Evolutionary conservation across 1,139 yeast species (phyloP).

Genomic region (Schwanniomyces etchellsii): DNA sequence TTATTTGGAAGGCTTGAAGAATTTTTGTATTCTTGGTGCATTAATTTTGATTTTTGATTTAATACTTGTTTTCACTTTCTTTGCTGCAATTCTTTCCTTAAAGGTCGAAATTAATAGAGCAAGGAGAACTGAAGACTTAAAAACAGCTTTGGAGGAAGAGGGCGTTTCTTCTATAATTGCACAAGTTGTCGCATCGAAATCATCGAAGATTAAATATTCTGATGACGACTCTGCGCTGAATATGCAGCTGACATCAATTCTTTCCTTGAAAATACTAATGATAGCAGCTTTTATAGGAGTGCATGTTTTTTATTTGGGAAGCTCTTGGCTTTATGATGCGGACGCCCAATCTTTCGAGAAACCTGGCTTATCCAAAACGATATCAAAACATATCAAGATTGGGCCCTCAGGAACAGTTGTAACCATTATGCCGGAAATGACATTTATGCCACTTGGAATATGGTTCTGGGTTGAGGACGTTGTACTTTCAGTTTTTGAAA

Average conservation of each 20-base stretch:
- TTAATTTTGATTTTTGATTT: constrained; percentile 71
- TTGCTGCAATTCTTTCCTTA: constrained; percentile 77
- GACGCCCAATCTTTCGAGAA: constrained; percentile 26
- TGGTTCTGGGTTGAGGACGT: constrained; percentile 65
- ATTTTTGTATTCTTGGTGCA: constrained; percentile 76
- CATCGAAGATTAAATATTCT: constrained; percentile 47
- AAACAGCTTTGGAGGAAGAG: constrained; percentile 87
- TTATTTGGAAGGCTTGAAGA: constrained; percentile 69
- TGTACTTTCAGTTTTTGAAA: constrained; percentile 46
- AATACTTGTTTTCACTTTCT: constrained; percentile 74
- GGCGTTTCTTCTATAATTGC: constrained; percentile 77
- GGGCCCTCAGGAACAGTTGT: constrained; percentile 51
- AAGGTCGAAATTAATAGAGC: constrained; percentile 89
- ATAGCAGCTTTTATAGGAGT: constrained; percentile 64
- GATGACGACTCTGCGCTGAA: constrained; percentile 24
- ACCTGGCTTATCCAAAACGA: constrained; percentile 30
- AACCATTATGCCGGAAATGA: constrained; percentile 62
- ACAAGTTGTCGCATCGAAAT: constrained; percentile 49
- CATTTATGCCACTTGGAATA: constrained; percentile 64
- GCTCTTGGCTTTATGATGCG: constrained; percentile 55
- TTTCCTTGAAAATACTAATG: constrained; percentile 61
- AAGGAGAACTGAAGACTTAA: constrained; percentile 75
- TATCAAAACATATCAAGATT: constrained; percentile 37
- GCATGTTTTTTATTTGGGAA: constrained; percentile 71
- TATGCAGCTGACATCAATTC: constrained; percentile 34